phyloP scores from a whole-genome alignment of 177 flowering plant genomes.

The Vitis hybrid region DNA sequence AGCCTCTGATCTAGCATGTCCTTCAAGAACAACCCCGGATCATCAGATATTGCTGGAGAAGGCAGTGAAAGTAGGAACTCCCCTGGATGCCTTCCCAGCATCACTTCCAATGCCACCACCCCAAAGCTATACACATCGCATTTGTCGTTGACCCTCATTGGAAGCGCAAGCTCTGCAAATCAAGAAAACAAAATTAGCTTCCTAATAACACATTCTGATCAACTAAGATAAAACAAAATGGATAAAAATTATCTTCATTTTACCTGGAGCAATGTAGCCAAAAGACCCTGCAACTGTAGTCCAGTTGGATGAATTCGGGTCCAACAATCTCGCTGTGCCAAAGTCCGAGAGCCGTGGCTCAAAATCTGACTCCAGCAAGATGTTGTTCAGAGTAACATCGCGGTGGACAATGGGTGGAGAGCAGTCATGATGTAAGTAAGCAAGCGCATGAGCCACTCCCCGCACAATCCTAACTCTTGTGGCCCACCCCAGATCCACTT shows the following conservation, averaged over 20 bases:
- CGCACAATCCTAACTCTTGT: constrained; percentile 47
- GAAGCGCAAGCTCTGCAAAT: constrained; percentile 37
- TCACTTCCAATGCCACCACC: constrained; percentile 40
- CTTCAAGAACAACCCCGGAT: constrained; percentile 17
- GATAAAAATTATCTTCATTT: neutral
- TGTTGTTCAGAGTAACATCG: constrained; percentile 53
- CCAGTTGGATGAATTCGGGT: constrained; percentile 55
- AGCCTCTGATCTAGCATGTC: constrained; percentile 40
- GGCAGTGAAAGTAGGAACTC: constrained; percentile 25
- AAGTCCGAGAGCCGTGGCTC: constrained; percentile 69
- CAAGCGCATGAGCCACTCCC: constrained; percentile 68
- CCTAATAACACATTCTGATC: too few relatives aligned
- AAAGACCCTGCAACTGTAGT: constrained; percentile 66
- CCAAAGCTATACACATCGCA: constrained; percentile 53
- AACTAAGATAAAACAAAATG: neutral
- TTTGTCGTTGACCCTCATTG: constrained; percentile 35
- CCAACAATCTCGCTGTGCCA: constrained; percentile 62
- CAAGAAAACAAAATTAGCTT: too few relatives aligned
- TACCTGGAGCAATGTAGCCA: constrained; percentile 89
- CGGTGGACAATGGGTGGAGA: constrained; percentile 64
- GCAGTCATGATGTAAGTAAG: constrained; percentile 80
- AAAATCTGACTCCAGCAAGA: constrained; percentile 51
- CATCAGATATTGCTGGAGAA: neutral
- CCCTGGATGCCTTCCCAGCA: constrained; percentile 51
- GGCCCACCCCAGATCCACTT: constrained; percentile 46